Evolutionary conservation across 345 rosid species (phyloP).

Genomic region (Linum trigynum): DNA sequence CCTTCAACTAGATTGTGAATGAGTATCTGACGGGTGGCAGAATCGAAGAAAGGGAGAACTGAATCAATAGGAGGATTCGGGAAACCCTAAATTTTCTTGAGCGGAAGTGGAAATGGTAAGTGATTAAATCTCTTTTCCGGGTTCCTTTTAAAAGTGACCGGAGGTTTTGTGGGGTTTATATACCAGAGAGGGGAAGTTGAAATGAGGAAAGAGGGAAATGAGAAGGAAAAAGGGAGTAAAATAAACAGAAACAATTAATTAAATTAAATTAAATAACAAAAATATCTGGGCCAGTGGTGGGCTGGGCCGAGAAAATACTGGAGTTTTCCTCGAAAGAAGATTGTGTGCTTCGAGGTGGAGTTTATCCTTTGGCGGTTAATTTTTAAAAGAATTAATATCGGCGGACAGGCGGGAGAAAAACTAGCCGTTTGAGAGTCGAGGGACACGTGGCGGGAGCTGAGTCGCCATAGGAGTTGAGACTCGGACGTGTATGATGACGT

Average conservation of each 20-base stretch:
- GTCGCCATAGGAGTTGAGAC: conserved; percentile 1
- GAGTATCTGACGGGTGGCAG: background rate
- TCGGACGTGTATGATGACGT: conserved; percentile 9
- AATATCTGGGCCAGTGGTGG: background rate
- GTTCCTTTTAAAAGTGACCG: too few relatives aligned
- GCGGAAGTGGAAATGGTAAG: background rate
- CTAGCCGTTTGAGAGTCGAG: conserved; percentile 18
- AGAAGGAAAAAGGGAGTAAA: background rate
- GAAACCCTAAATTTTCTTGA: background rate
- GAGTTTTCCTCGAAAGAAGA: conserved; percentile 10
- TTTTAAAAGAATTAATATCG: background rate
- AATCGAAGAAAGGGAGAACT: background rate
- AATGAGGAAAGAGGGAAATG: background rate
- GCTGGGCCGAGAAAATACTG: conserved; percentile 14
- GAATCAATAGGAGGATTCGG: background rate
- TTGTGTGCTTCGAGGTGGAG: background rate
- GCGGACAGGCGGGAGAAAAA: background rate
- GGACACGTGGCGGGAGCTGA: conserved; percentile 11
- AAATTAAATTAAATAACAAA: background rate
- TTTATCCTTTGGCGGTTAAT: conserved; percentile 22
- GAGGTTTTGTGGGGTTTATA: background rate
- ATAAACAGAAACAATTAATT: too few relatives aligned
- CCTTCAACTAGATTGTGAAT: background rate
- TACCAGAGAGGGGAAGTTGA: background rate
- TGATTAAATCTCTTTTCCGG: too few relatives aligned